Conservation (phyloP, 2,329 filamentous ascomycete genomes). For the Claviceps pusilla region DNA sequence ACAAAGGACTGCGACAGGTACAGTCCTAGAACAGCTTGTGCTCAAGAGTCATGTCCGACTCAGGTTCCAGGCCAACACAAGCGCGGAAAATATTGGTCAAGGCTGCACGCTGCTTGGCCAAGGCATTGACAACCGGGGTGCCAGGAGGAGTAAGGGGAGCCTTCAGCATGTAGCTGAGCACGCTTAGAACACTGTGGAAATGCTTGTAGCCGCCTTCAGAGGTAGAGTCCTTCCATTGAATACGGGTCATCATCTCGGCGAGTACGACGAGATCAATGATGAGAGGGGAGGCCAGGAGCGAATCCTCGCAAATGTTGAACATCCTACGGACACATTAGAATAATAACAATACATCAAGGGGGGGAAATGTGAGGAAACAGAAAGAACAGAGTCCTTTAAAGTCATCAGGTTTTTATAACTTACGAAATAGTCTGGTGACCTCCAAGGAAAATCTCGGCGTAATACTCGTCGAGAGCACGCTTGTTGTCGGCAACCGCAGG, state of each 20-base stretch:
- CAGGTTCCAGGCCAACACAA: constrained; percentile 88
- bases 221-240: constrained; percentile 65
- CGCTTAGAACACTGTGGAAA: constrained; percentile 93
- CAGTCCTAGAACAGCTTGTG: constrained; percentile 76
- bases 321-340: constrained; percentile 39
- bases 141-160: constrained; percentile 87
- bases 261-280: constrained; percentile 94
- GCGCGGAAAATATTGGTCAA: constrained; percentile 98
- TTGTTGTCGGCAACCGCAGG: constrained; percentile 97
- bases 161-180: constrained; percentile 98
- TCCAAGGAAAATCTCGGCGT: constrained; percentile 96
- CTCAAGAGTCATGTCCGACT: constrained; percentile 97
- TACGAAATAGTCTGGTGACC: constrained; percentile 91
- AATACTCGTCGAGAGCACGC: constrained; percentile 97
- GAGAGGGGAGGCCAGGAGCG: constrained; percentile 81
- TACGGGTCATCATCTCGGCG: constrained; percentile 95
- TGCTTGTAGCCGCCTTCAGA: constrained; percentile 60
- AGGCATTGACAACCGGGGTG: constrained; percentile 86
- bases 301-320: constrained; percentile 99
- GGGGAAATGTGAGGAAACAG: background rate
- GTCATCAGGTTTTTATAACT: constrained; percentile 17
- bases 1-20: background rate
- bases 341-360: background rate
- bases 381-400: background rate
- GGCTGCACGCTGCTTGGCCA: constrained; percentile 89